A percentile compares a stretch with the other conserved stretches of the same genome.
Conservation (phyloP, 441 rosid species). For the Gossypium gossypioides region DNA sequence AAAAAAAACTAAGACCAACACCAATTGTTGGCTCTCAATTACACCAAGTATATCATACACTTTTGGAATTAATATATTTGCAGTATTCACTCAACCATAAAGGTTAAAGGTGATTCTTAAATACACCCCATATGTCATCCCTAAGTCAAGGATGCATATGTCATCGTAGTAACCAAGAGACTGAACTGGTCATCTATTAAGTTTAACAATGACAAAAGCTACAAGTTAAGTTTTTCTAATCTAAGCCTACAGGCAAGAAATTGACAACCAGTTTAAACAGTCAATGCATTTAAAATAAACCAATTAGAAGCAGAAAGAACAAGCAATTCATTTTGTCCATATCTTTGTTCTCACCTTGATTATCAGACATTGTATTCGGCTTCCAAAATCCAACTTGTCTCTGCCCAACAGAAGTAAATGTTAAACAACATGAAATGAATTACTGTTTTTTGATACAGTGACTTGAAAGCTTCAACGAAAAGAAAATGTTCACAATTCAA, state of each 20-base stretch:
- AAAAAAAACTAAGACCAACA: background rate
- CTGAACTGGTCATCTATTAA: background rate
- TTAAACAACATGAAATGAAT: background rate
- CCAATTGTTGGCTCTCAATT: background rate
- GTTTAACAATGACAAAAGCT: background rate
- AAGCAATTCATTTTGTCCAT: background rate
- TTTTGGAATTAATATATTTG: background rate
- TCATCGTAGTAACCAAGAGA: background rate
- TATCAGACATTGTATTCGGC: slow-evolving; percentile 39
- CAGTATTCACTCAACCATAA: background rate
- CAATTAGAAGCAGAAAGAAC: background rate
- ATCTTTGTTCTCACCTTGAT: slow-evolving; percentile 38
- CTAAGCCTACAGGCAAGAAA: slow-evolving; percentile 1
- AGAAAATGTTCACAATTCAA: background rate
- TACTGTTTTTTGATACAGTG: background rate
- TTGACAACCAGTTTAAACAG: background rate
- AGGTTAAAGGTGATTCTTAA: slow-evolving; percentile 4
- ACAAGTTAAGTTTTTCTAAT: background rate
- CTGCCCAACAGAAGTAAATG: slow-evolving; percentile 36
- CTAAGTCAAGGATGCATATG: slow-evolving; percentile 4
- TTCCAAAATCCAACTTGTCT: slow-evolving; percentile 62
- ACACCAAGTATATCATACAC: background rate
- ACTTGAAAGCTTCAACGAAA: background rate
- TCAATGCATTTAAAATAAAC: background rate
- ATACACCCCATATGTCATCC: background rate